Evolutionary conservation across 148 eudicot species (phyloP), one percentile per base, ranked within the genome.

Genomic region (Camellia sinensis): DNA sequence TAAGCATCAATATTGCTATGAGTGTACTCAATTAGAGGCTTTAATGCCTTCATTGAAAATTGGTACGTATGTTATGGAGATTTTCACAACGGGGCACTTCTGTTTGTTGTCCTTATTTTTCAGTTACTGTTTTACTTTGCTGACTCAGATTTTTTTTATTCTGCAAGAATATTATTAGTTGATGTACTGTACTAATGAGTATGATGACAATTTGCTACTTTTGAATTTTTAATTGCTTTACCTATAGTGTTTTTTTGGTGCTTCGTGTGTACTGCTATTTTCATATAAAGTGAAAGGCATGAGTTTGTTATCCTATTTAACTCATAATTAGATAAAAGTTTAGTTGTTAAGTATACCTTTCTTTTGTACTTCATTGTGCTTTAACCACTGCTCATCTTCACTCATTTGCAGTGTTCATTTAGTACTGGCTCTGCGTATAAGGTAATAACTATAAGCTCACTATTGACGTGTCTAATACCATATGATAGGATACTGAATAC

Each of bases 41-140:
- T 52, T 64, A 62, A 53, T 85, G 67, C 71, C 84, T 73, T 83
- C 78, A 64, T 29, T 83, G 45, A 62, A 74, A 79, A 68, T 74
- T 73, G 85, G 85, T 82, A 83, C 40, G 82, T 71, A 83, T 48
- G 82, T 71, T 48, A 69, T 46, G 29, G 40, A 50, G 57, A 56
- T 6, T 18, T 56, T 78, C 67, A 21, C 18, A 17, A 60, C 17
- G 71, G 53, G 5, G 50, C 44, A 29, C 18, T 43, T 53, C 5
- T 21, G 43, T 19, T 18, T 67, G 18, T 43, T 22, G 19, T 71
- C 8, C 19, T 56, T 70, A 21, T 59, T 45, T 37, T 71, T 70
- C 15, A 37, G 17, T 45, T 61, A 44, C 17, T 48, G 12, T 22
- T 59, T 15, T 71, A 15, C 15, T 72, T 57, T 5, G 5, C 9